Evolutionary conservation across 2,329 filamentous ascomycete species (phyloP).

Genomic region (Trichoderma atrobrunneum): DNA sequence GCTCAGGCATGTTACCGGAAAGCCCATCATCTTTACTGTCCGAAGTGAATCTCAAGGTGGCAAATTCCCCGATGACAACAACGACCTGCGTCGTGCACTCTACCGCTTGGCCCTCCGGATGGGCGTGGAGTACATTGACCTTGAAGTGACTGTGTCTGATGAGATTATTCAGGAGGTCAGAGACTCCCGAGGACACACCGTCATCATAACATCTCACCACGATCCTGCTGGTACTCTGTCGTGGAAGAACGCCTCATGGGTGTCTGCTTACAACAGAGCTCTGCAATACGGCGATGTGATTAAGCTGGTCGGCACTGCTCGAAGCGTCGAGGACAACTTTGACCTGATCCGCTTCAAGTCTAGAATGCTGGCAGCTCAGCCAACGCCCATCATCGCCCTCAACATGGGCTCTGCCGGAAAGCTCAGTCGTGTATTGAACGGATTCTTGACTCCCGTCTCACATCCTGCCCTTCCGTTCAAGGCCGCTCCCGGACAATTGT

Average conservation of each 20-base stretch:
- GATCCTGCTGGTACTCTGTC: slow-evolving; percentile 76
- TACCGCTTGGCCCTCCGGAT: slow-evolving; percentile 77
- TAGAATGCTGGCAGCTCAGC: slow-evolving; percentile 68
- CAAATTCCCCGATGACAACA: slow-evolving; percentile 74
- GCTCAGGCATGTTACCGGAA: slow-evolving; percentile 65
- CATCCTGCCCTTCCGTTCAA: slow-evolving; percentile 88
- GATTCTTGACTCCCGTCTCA: slow-evolving; percentile 91
- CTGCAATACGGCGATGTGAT: slow-evolving; percentile 89
- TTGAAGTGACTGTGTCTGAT: slow-evolving; percentile 84
- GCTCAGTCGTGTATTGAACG: slow-evolving; percentile 84
- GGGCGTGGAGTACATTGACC: slow-evolving; percentile 87
- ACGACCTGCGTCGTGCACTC: slow-evolving; percentile 68
- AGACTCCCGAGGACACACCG: slow-evolving; percentile 66
- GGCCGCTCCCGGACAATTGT: slow-evolving; percentile 90
- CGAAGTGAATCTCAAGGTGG: slow-evolving; percentile 85
- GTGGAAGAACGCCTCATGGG: slow-evolving; percentile 93
- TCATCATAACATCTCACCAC: slow-evolving; percentile 93
- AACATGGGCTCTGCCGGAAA: slow-evolving; percentile 92
- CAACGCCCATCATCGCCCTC: slow-evolving; percentile 85
- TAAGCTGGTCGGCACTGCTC: slow-evolving; percentile 85
- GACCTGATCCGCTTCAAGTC: slow-evolving; percentile 77
- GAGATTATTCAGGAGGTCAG: slow-evolving; percentile 68
- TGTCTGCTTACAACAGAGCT: slow-evolving; percentile 83
- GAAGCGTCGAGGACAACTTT: slow-evolving; percentile 78
- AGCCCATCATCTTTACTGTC: slow-evolving; percentile 90